Conservation (phyloP, 177 flowering plant species). For the Vitis hybrid region DNA sequence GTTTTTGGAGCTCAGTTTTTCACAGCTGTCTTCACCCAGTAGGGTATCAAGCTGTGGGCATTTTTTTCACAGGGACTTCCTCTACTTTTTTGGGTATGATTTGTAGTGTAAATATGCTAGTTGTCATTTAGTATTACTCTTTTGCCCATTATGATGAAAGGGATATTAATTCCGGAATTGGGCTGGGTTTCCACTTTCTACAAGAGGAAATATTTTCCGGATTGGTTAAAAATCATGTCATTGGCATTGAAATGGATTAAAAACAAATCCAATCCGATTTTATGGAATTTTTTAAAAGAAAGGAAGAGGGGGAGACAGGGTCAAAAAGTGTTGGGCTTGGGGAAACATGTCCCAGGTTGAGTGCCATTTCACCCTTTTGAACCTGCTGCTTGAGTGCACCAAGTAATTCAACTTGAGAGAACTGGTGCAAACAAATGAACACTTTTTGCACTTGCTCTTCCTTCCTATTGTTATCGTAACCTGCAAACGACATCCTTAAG, state of each 20-base stretch:
- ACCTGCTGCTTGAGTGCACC: too few species aligned
- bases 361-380: too few species aligned
- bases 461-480: background rate
- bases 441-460: background rate
- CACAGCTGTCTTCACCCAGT: conserved; percentile 38
- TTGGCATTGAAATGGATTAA: background rate
- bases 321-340: background rate
- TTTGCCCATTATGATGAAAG: background rate
- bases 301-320: background rate
- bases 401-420: too few species aligned
- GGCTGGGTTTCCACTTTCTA: background rate
- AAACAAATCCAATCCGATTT: background rate
- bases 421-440: background rate
- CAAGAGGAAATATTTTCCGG: background rate
- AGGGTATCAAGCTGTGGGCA: conserved; percentile 69
- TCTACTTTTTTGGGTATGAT: conserved; percentile 89
- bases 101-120: background rate
- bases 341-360: too few species aligned
- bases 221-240: background rate
- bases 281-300: background rate
- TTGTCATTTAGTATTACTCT: conserved; percentile 2
- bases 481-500: too few species aligned
- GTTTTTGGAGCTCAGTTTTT: conserved; percentile 84
- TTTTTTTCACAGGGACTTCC: conserved; percentile 62
- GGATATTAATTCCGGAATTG: background rate